Conservation (phyloP, 306 rosid genomes). For the Prunus armeniaca region DNA sequence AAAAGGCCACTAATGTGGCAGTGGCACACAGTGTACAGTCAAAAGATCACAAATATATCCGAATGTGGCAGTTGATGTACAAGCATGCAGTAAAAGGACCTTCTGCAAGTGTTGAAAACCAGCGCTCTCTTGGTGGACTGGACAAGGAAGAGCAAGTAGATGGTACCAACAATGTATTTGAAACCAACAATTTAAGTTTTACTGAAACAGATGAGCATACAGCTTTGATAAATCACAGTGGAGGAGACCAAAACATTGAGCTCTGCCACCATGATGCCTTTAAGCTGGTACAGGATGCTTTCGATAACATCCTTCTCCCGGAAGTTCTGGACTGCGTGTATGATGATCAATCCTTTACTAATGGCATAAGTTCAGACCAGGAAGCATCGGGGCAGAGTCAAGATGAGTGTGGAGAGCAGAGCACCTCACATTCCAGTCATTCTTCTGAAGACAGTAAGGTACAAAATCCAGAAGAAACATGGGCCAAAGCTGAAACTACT, state of each 20-base stretch:
- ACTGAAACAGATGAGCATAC: conserved; percentile 29
- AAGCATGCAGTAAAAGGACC: conserved; percentile 59
- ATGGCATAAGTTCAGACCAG: conserved; percentile 28
- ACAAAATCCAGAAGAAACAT: conserved; percentile 16
- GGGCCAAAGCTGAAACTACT: conserved; percentile 13
- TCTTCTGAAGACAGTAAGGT: conserved; percentile 20
- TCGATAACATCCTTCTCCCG: conserved; percentile 80
- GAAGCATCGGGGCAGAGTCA: conserved; percentile 26
- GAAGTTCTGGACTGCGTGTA: conserved; percentile 47
- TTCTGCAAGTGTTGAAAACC: conserved; percentile 28
- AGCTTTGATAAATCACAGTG: conserved; percentile 32
- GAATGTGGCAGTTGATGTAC: conserved; percentile 79
- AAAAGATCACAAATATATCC: conserved; percentile 52
- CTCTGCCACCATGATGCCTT: conserved; percentile 38
- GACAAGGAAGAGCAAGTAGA: conserved; percentile 35
- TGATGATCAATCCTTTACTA: conserved; percentile 27
- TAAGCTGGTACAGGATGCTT: conserved; percentile 76
- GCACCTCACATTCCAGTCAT: conserved; percentile 18
- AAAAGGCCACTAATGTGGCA: conserved; percentile 18
- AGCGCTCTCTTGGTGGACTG: conserved; percentile 27
- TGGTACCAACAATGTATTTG: conserved; percentile 21
- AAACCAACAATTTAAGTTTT: conserved; percentile 24
- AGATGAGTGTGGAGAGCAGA: conserved; percentile 28
- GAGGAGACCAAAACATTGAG: conserved; percentile 20
- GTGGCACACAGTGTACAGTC: conserved; percentile 24